phyloP scores from a whole-genome alignment of 2,329 filamentous ascomycete species.

The Aspergillus pseudonomiae region DNA sequence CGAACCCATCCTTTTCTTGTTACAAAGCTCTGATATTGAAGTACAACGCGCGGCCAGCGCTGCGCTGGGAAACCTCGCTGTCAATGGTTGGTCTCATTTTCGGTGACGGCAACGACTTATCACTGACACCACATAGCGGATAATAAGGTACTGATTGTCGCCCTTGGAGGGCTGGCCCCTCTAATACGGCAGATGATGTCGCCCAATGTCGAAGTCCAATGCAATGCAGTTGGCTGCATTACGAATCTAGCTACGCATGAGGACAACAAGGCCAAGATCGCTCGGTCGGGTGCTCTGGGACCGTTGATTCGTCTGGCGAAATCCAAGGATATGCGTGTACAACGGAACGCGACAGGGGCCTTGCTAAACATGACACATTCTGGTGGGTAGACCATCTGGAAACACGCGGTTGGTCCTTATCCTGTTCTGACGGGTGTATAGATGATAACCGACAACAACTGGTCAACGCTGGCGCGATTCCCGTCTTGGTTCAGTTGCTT shows the following conservation, averaged over 20 bases:
- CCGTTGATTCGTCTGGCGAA: constrained; percentile 91
- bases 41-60: constrained; percentile 96
- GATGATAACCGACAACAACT: constrained; percentile 98
- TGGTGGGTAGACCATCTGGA: constrained; percentile 59
- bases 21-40: constrained; percentile 94
- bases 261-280: constrained; percentile 99
- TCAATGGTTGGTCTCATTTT: constrained; percentile 70
- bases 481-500: constrained; percentile 91
- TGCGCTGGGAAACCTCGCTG: constrained; percentile 90
- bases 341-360: constrained; percentile 94
- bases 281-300: constrained; percentile 86
- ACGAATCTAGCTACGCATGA: constrained; percentile 98
- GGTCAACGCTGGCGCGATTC: constrained; percentile 96
- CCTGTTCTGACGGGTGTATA: constrained; percentile 42
- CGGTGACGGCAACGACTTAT: constrained; percentile 19
- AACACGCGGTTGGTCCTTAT: not conserved
- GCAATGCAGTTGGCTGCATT: constrained; percentile 98
- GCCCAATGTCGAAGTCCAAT: constrained; percentile 96
- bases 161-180: constrained; percentile 84
- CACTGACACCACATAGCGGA: constrained; percentile 70
- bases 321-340: constrained; percentile 97
- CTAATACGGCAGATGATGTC: constrained; percentile 99
- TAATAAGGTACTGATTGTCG: constrained; percentile 96
- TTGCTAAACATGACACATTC: constrained; percentile 99
- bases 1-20: constrained; percentile 90